Base-by-base conservation (phyloP, 2,329 filamentous ascomycete genomes). In the Lachnum nothofagi region DNA sequence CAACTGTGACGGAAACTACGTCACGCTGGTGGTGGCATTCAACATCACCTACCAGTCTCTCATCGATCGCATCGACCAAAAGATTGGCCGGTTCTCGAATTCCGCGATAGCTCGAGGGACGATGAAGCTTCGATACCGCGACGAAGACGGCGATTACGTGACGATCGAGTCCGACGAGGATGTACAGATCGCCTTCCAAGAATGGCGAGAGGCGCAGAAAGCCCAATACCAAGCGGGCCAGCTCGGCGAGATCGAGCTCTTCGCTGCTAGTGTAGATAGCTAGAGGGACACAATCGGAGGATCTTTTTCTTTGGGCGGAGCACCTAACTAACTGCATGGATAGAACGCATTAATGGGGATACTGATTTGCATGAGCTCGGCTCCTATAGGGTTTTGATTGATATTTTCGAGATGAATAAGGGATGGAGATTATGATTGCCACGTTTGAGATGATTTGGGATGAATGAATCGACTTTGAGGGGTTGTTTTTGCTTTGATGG, bases 131-230 rank as follows among this genome's bases (percentile, higher is more conserved):
- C 87, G 90, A 54, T 98, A 97, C 68, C 80, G 84, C 44, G 93
- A 98, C 63, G 86, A 91, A 63, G 93, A 98, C 58, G 88, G 88
- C 42, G 93, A 97, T 63, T 91, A 85, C 64, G 88, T 98, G 53
- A 91, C 85, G 44, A 96, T 98, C 46, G 86, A 93, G 66, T 91
- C 86, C 53, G 93, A 98, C 62, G 93, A 98, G 62, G 93, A 96
- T 59, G 93, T 98, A 37, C 89, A 94, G 62, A 90, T 93, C 60
- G 93, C 93, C 4, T 95, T 98, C 64, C 85, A 91, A 67, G 91
- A 94, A 60, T 96, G 91, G 91, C 82, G 87, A 27, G 90, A 95
- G 63, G 85, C 83, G 58, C 77, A 83, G 61, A 74, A 76, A 52
- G 76, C 80, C 27, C 72, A 78, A 60, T 75, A 80, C 38, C 76